Conservation (phyloP, 177 flowering plant genomes). For the Viscum album region DNA sequence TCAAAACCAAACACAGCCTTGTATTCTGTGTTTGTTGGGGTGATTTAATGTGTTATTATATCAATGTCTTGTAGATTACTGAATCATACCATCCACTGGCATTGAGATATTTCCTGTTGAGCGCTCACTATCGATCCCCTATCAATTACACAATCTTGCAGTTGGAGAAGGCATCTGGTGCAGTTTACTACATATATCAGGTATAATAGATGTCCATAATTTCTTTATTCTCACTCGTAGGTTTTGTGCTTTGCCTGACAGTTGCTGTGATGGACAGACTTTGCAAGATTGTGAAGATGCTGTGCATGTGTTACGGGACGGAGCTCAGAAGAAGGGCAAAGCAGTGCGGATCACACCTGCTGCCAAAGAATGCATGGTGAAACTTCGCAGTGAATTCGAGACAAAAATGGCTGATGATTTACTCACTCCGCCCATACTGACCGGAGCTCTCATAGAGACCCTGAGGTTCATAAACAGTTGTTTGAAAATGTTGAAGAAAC, state of each 20-base stretch:
- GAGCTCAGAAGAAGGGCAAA: conserved; percentile 22
- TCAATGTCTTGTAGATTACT: conserved; percentile 37
- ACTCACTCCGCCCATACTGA: conserved; percentile 48
- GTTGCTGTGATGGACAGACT: conserved; percentile 35
- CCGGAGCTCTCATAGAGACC: conserved; percentile 47
- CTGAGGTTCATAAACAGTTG: conserved; percentile 51
- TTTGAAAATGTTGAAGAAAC: conserved; percentile 45
- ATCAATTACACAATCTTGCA: conserved; percentile 58
- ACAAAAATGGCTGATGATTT: conserved; percentile 76
- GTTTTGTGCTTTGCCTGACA: not conserved
- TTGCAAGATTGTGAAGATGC: conserved; percentile 61
- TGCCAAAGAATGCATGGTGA: conserved; percentile 46
- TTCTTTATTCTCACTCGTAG: not conserved
- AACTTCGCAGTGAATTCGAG: conserved; percentile 47
- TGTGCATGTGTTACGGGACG: conserved; percentile 31
- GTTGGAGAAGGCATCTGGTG: conserved; percentile 66
- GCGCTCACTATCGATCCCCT: conserved; percentile 78
- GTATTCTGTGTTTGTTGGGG: not conserved
- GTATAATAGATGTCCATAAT: conserved; percentile 21
- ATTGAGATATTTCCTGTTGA: conserved; percentile 71
- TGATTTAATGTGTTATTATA: too few species aligned
- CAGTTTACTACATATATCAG: conserved; percentile 77
- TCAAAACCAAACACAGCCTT: too few species aligned
- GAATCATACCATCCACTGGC: conserved; percentile 74
- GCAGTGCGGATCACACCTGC: conserved; percentile 25